Evolutionary conservation across 2,329 filamentous ascomycete genomes (phyloP), one percentile per base, ranked within the genome.

Genomic region (Claviceps maximensis): DNA sequence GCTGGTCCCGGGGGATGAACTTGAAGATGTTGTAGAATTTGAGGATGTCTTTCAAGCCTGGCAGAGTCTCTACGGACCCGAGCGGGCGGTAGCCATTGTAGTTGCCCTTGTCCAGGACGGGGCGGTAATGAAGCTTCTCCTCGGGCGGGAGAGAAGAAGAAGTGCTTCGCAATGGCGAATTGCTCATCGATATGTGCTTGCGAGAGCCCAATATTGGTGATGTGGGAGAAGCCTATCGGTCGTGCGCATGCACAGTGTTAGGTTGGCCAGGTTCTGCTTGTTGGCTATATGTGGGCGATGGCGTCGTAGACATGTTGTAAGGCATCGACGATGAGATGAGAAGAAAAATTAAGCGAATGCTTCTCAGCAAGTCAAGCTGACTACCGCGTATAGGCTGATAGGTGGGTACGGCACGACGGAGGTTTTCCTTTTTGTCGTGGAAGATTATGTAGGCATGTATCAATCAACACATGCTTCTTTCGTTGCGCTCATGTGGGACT

Each of bases 181-280:
- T 84, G 80, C 6, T 71, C 68, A 57, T 83, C 74, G 1, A 84
- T 72, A 60, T 80, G 69, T 47, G 81, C 78, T 61, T 83, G 78
- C 1, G 66, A 68, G n/a, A 84, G 70, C 33, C 79, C 79, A 56
- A 78, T 83, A 64, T 83, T 81, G 54, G 75, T 76, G 21, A 83
- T 74, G 56, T 83, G 82, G 66, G 83, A 84, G 67, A 83, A 79
- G 0, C 79, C 67, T 53, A 40, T 13, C 5, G 31, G 31, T 13
- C 31, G 31, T 10, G 38, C 40, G 29, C 3, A 15, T 15, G 19
- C 7, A 4, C 19, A 8, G 40, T 46, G 23, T 51, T 12, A 33
- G 31, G 31, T 33, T 13, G 31, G 31, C 31, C 12, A 3, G 51
- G 44, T 33, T 49, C 51, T 15, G 15, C 33, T 19, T 46, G 51